phyloP scores from a whole-genome alignment of 108 stramenopile species.

The Ochromonas danica region DNA sequence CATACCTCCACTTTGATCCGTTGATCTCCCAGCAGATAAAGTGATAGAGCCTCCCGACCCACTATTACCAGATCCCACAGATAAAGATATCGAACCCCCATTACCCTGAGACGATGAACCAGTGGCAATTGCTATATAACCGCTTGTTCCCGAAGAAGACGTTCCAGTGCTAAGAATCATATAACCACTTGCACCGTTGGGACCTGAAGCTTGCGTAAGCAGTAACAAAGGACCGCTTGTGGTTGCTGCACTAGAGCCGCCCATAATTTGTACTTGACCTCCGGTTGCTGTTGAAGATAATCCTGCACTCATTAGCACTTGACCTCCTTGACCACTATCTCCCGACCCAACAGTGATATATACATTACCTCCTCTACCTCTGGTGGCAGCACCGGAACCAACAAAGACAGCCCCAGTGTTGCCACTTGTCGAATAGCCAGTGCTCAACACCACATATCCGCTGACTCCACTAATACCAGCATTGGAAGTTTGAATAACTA shows the following conservation, averaged over 20 bases:
- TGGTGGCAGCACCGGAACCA: conserved; percentile 20
- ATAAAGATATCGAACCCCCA: conserved; percentile 12
- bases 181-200: neutral
- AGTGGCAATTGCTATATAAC: neutral
- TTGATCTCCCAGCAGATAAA: neutral
- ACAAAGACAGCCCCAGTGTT: conserved; percentile 30
- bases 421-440: conserved; percentile 21
- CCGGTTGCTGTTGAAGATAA: neutral
- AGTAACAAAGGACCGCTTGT: neutral
- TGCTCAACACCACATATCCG: conserved; percentile 29
- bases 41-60: conserved; percentile 11
- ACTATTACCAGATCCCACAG: conserved; percentile 26
- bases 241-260: neutral
- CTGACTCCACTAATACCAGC: neutral
- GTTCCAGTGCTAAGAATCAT: conserved; percentile 24
- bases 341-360: conserved; percentile 6
- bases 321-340: conserved; percentile 20
- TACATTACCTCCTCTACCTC: conserved; percentile 10
- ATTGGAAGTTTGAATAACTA: neutral
- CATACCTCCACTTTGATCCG: neutral
- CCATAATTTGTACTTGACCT: neutral
- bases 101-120: neutral
- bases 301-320: neutral
- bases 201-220: neutral
- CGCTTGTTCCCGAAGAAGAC: neutral